phyloP scores from a whole-genome alignment of 352 stramenopile genomes.

The Globisporangium middletonii region DNA sequence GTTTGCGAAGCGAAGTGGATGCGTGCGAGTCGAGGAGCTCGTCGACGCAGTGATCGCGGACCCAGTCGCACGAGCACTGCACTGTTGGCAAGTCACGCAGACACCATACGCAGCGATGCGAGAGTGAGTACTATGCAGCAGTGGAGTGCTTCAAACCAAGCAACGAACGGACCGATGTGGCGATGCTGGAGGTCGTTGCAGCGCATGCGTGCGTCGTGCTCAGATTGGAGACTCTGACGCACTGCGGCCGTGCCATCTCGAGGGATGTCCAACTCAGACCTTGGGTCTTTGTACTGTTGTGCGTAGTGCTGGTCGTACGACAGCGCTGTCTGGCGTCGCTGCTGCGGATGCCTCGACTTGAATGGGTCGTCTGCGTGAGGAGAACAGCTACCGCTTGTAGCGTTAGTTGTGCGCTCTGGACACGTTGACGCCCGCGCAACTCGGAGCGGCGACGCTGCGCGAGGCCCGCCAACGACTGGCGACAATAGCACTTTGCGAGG shows the following conservation, averaged over 20 bases:
- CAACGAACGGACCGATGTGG: conserved; percentile 2
- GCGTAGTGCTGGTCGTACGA: conserved; percentile 5
- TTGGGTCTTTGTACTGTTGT: neutral
- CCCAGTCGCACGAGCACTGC: conserved; percentile 23
- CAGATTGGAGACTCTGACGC: neutral
- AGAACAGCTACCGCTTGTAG: neutral
- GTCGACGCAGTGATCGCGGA: conserved; percentile 43
- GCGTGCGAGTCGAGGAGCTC: conserved; percentile 21
- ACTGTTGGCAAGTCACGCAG: conserved; percentile 7
- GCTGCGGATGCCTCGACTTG: neutral
- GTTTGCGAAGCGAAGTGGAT: conserved; percentile 23
- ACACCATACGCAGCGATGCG: neutral
- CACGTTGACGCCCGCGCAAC: neutral
- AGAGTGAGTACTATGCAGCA: neutral
- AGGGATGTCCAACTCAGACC: neutral
- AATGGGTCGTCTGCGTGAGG: too few species aligned
- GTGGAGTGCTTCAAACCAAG: neutral
- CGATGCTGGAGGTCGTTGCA: neutral
- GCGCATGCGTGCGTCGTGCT: neutral
- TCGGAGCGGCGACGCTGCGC: neutral
- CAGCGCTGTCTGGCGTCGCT: conserved; percentile 3
- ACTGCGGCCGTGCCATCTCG: neutral
- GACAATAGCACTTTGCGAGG: conserved; percentile 2
- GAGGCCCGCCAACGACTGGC: neutral
- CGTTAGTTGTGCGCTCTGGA: neutral